Evolutionary conservation across 2,329 filamentous ascomycete species (phyloP), one percentile per base, ranked within the genome.

Genomic region (Sporothrix luriei): DNA sequence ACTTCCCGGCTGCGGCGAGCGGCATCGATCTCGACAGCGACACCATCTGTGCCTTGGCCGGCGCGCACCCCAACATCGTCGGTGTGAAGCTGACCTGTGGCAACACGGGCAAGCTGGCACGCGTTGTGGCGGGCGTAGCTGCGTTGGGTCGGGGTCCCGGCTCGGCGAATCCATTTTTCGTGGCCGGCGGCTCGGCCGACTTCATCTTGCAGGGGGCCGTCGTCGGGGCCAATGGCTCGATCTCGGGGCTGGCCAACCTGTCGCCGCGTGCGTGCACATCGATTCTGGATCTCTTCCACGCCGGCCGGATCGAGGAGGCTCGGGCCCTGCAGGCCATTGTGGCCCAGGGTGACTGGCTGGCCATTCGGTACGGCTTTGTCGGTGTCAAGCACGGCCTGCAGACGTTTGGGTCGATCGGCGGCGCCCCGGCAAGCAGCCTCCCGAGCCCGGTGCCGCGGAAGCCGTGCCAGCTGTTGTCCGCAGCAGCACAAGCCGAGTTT

Each of bases 181-280:
- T 89, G 71, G 86, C 90, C 75, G 90, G 89, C 54, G 91, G 91
- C 69, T 90, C 87, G 64, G 89, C 89, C 67, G 90, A 93, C 79
- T 92, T 92, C 78, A 89, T 88, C 14, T 79, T 93, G 14, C 90
- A 92, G 77, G 88, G 88, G 0, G 78, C 92, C 51, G 83, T 90
- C 55, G 89, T 87, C 4, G 91, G 90, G 29, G 90, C 88, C 3
- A 86, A 89, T 70, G 91, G 91, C 46, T 85, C 91, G 75, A 90
- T 93, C 72, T 88, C 87, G 16, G 91, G 90, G 14, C 82, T 90
- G 68, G 91, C 85, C 40, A 93, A 94, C 77, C 82, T 93, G 57
- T 84, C 88, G 2, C 91, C 77, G 7, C 71, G 85, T 75, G 81
- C 88, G 3, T 90, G 89, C 77, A 84, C 89, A 33, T 81, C 87